phyloP scores from a whole-genome alignment of 192 early-diverging fungal genomes.

The Coemansia sp. region DNA sequence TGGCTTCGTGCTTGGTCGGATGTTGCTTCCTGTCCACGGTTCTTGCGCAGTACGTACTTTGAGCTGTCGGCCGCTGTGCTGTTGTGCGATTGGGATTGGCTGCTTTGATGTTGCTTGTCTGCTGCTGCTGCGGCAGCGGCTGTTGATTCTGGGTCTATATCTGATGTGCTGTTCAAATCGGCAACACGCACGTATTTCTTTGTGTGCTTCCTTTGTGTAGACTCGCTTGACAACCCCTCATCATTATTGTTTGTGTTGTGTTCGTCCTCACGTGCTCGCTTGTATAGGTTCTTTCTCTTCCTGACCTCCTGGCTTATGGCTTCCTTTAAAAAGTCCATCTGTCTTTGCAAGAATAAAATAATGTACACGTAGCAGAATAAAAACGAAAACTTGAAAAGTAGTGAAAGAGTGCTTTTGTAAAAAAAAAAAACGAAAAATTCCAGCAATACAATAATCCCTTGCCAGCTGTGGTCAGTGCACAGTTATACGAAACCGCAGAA shows the following conservation, averaged over 20 bases:
- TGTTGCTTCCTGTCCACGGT: not conserved
- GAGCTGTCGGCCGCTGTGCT: not conserved
- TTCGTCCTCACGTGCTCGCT: constrained; percentile 32
- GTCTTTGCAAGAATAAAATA: not conserved
- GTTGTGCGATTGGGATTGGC: not conserved
- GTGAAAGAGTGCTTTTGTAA: too few species aligned
- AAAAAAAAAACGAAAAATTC: too few species aligned
- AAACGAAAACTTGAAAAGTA: not conserved
- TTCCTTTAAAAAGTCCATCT: constrained; percentile 67
- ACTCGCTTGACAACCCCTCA: constrained; percentile 12
- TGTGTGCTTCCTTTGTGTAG: not conserved
- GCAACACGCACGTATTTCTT: constrained; percentile 85
- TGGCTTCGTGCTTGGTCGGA: not conserved
- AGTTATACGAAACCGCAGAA: not conserved
- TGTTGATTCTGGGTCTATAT: constrained; percentile 56
- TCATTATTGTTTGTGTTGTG: constrained; percentile 9
- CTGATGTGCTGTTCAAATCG: constrained; percentile 69
- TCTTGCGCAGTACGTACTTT: not conserved
- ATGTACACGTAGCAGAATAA: not conserved
- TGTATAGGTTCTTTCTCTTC: constrained; percentile 66
- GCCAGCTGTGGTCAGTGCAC: not conserved
- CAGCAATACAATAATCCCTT: not conserved
- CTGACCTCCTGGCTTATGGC: constrained; percentile 61
- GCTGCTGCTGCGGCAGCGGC: constrained; percentile 43
- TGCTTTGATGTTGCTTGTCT: constrained; percentile 1